A percentile compares a stretch with the other conserved stretches of the same genome.
Evolutionary conservation across 1,284 basidiomycete species (phyloP).

Genomic region (Malassezia japonica): DNA sequence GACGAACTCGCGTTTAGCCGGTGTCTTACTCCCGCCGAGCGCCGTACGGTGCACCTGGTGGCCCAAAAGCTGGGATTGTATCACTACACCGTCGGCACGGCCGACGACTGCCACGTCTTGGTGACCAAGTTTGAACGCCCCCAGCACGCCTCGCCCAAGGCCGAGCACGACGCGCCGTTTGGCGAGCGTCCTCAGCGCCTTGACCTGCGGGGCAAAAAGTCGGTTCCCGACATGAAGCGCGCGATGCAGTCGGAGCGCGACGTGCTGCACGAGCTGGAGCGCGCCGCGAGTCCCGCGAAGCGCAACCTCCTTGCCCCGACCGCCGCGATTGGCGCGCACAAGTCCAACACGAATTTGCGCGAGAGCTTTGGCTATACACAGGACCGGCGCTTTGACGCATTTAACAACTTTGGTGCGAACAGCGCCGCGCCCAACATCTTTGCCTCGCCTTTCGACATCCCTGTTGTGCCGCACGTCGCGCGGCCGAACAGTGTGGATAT

Average conservation of each 20-base stretch:
- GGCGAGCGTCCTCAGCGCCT: too few species aligned
- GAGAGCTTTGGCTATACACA: slow-evolving; percentile 48
- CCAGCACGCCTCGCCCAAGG: slow-evolving; percentile 2
- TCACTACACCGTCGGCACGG: slow-evolving; percentile 85
- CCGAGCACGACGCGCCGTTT: slow-evolving; percentile 19
- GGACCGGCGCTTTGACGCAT: slow-evolving; percentile 25
- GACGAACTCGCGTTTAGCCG: slow-evolving; percentile 92
- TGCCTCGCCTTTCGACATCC: slow-evolving; percentile 34
- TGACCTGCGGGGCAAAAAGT: slow-evolving; percentile 39
- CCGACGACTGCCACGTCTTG: slow-evolving; percentile 82
- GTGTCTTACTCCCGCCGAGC: slow-evolving; percentile 70
- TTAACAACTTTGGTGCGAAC: slow-evolving; percentile 1
- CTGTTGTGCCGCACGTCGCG: slow-evolving; percentile 26
- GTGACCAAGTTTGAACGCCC: slow-evolving; percentile 53
- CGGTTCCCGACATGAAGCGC: slow-evolving; percentile 45
- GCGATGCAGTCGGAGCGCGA: background rate
- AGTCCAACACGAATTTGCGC: slow-evolving; percentile 30
- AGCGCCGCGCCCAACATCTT: slow-evolving; percentile 21
- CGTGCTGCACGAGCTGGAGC: background rate
- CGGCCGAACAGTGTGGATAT: slow-evolving; percentile 11
- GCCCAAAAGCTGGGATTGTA: slow-evolving; percentile 90
- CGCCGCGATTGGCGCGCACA: slow-evolving; percentile 19
- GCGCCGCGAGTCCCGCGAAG: background rate
- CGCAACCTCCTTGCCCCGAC: slow-evolving; percentile 10
- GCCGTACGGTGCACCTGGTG: slow-evolving; percentile 85